Evolutionary conservation across 2,329 filamentous ascomycete species (phyloP).

Genomic region (Paraconiothyrium brasiliense): DNA sequence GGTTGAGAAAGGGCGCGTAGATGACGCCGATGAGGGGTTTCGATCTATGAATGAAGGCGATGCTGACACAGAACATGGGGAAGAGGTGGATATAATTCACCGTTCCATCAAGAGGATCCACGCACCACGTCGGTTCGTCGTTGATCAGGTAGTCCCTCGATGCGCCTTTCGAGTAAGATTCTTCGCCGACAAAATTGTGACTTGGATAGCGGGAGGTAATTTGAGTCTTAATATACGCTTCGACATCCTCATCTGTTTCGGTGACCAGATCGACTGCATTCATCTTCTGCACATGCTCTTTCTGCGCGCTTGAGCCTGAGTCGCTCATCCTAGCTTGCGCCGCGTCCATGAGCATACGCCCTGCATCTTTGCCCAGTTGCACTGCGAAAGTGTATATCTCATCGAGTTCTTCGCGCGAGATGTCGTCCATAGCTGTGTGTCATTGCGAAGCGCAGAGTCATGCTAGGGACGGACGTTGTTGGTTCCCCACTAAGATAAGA

Average conservation of each 20-base stretch:
- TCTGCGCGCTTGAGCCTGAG: slow-evolving; percentile 34
- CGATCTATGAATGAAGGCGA: slow-evolving; percentile 70
- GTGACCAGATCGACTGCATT: slow-evolving; percentile 81
- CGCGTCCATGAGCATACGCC: slow-evolving; percentile 71
- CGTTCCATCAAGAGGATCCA: slow-evolving; percentile 81
- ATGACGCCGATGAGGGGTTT: slow-evolving; percentile 75
- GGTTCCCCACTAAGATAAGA: background rate
- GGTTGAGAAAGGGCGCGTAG: slow-evolving; percentile 74
- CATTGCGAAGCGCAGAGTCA: background rate
- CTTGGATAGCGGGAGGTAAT: slow-evolving; percentile 69
- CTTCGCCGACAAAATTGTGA: slow-evolving; percentile 81
- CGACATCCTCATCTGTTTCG: slow-evolving; percentile 78
- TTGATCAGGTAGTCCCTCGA: slow-evolving; percentile 74
- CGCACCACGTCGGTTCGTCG: slow-evolving; percentile 74
- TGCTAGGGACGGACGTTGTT: background rate
- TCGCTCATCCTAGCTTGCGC: slow-evolving; percentile 65
- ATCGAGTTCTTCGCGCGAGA: slow-evolving; percentile 61
- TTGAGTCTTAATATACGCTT: slow-evolving; percentile 71
- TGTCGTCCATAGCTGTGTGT: slow-evolving; percentile 31
- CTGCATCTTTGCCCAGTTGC: slow-evolving; percentile 74
- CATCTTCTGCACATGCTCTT: slow-evolving; percentile 71
- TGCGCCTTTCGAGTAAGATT: slow-evolving; percentile 74
- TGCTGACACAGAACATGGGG: slow-evolving; percentile 83
- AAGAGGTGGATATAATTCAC: slow-evolving; percentile 85
- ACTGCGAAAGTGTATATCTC: slow-evolving; percentile 76